A percentile compares a stretch with the other conserved stretches of the same genome.
phyloP scores from a whole-genome alignment of 2,329 filamentous ascomycete species.

The Aureobasidium subglaciale region DNA sequence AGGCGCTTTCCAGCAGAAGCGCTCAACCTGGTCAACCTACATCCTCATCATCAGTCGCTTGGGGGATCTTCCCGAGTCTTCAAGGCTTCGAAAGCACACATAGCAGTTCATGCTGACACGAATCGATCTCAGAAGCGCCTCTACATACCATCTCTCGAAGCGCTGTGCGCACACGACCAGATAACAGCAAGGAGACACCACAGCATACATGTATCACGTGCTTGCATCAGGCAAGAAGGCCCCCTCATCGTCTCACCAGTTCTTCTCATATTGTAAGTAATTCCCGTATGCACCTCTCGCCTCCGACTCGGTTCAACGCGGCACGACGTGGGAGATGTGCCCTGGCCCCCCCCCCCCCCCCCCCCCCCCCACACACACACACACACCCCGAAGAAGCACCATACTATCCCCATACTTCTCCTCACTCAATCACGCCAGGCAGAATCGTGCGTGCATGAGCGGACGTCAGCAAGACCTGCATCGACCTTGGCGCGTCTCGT shows the following conservation, averaged over 20 bases:
- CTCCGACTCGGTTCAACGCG: not conserved
- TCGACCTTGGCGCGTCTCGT: not conserved
- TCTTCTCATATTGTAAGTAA: not conserved
- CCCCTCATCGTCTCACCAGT: not conserved
- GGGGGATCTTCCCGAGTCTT: not conserved
- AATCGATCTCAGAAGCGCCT: not conserved
- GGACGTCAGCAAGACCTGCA: not conserved
- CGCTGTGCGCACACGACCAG: not conserved
- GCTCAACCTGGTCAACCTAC: not conserved
- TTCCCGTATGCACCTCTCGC: not conserved
- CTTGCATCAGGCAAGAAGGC: not conserved
- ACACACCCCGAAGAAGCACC: not conserved
- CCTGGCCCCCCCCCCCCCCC: no score
- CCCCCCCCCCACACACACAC: not conserved
- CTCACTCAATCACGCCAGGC: no score
- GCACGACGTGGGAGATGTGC: not conserved
- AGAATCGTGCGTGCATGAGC: no score
- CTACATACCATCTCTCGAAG: not conserved
- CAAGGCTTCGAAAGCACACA: not conserved
- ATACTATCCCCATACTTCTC: not conserved
- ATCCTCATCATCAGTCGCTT: not conserved
- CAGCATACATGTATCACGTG: not conserved
- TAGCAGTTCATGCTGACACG: not conserved
- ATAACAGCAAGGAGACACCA: not conserved
- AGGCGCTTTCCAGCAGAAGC: not conserved